Conservation (phyloP, 2,329 filamentous ascomycete species). For the Aureobasidium sp. region DNA sequence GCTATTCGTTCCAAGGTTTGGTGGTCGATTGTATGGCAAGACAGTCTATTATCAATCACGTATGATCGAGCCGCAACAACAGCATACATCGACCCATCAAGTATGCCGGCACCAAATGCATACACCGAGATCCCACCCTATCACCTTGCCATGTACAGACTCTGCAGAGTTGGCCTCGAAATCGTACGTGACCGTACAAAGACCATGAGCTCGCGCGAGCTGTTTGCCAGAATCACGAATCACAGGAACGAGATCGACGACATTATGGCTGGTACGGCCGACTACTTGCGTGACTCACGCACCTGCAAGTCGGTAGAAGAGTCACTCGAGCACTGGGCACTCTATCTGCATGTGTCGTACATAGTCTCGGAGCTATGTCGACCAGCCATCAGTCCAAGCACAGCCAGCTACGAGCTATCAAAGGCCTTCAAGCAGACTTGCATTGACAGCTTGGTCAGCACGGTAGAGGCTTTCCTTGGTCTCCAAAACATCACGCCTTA, state of each 20-base stretch:
- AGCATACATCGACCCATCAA: conserved; percentile 46
- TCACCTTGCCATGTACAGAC: conserved; percentile 50
- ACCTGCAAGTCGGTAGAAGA: conserved; percentile 43
- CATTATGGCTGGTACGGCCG: conserved; percentile 52
- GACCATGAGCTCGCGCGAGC: conserved; percentile 47
- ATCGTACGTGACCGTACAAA: conserved; percentile 53
- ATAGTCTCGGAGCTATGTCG: conserved; percentile 56
- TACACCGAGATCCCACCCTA: conserved; percentile 41
- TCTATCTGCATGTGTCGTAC: conserved; percentile 57
- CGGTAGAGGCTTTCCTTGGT: conserved; percentile 56
- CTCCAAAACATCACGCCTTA: conserved; percentile 46
- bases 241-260: conserved; percentile 52
- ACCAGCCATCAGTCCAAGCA: conserved; percentile 50
- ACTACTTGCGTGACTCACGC: conserved; percentile 50
- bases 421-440: conserved; percentile 48
- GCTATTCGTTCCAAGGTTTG: conserved; percentile 35
- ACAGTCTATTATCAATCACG: conserved; percentile 56
- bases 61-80: conserved; percentile 54
- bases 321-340: conserved; percentile 53
- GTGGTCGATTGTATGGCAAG: conserved; percentile 60
- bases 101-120: conserved; percentile 32
- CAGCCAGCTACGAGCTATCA: conserved; percentile 37
- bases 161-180: conserved; percentile 53
- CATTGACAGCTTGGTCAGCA: conserved; percentile 47
- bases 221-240: conserved; percentile 45